A percentile compares a stretch with the other conserved stretches of the same genome.
These are phyloP conservation scores for Acer negundo DNA, from an alignment of 345 rosid species.

Conservation along the genomic window DNA sequence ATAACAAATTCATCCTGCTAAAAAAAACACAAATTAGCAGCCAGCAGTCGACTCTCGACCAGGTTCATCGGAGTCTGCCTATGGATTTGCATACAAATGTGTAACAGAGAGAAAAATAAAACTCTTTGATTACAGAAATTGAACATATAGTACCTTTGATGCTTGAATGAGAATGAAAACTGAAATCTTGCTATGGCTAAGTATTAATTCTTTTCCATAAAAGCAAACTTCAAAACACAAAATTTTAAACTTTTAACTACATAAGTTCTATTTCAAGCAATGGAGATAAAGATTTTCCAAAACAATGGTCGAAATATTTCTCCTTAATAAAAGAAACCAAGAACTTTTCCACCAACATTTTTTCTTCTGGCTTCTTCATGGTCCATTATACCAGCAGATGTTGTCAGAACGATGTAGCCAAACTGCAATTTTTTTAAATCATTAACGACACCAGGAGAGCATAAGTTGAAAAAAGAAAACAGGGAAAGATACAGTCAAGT, in stretches of 20 bases:
- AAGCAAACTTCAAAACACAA: neutral
- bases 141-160: too few relatives aligned
- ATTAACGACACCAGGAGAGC: neutral
- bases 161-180: neutral
- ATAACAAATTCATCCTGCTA: neutral
- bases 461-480: neutral
- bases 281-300: neutral
- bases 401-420: slow-evolving; percentile 1
- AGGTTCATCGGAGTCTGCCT: neutral
- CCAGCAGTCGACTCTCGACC: too few relatives aligned
- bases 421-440: neutral
- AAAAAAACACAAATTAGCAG: neutral
- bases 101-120: neutral
- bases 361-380: slow-evolving; percentile 17
- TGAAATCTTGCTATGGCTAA: neutral
- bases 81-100: neutral
- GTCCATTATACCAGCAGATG: slow-evolving; percentile 10
- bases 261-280: neutral
- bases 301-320: neutral
- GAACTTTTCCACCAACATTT: slow-evolving; percentile 22
- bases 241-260: neutral
- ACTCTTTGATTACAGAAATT: neutral
- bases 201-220: neutral
- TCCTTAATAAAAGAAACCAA: slow-evolving; percentile 20
- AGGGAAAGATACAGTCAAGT: too few relatives aligned